phyloP scores from a whole-genome alignment of 192 early-diverging fungal genomes.

The Umbelopsis ramanniana region DNA sequence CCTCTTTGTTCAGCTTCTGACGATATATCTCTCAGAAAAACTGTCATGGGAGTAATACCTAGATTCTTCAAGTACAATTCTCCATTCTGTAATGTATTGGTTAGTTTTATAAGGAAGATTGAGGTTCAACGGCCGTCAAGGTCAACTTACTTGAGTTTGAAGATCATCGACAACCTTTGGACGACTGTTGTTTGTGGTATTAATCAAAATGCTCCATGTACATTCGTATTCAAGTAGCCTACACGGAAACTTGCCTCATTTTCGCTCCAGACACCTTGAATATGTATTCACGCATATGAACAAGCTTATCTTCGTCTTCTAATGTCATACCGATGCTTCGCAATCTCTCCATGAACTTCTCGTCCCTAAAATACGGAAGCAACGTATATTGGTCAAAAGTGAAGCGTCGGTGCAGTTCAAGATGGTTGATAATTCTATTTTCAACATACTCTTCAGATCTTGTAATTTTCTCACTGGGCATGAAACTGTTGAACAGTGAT shows the following conservation, averaged over 20 bases:
- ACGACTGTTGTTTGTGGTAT: constrained; percentile 6
- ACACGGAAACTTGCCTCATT: constrained; percentile 29
- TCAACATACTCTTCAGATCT: constrained; percentile 55
- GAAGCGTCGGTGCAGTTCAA: too few species aligned
- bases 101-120: neutral
- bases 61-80: constrained; percentile 58
- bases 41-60: constrained; percentile 70
- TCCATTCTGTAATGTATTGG: constrained; percentile 38
- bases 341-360: constrained; percentile 54
- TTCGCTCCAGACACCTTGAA: constrained; percentile 70
- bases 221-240: neutral
- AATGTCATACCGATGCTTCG: constrained; percentile 71
- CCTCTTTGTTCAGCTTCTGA: constrained; percentile 23
- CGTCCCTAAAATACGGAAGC: constrained; percentile 43
- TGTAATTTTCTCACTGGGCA: constrained; percentile 30
- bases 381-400: too few species aligned
- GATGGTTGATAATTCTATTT: neutral
- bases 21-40: constrained; percentile 57
- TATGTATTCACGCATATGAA: constrained; percentile 76
- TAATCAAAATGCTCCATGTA: too few species aligned
- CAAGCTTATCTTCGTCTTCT: constrained; percentile 77
- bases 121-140: too few species aligned
- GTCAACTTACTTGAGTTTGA: constrained; percentile 25
- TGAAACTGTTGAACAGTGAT: constrained; percentile 37
- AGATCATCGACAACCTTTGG: constrained; percentile 33